A percentile compares a stretch with the other conserved stretches of the same genome.
Evolutionary conservation across 2,329 filamentous ascomycete genomes (phyloP).

Genomic region (Mycosphaerella sp.): DNA sequence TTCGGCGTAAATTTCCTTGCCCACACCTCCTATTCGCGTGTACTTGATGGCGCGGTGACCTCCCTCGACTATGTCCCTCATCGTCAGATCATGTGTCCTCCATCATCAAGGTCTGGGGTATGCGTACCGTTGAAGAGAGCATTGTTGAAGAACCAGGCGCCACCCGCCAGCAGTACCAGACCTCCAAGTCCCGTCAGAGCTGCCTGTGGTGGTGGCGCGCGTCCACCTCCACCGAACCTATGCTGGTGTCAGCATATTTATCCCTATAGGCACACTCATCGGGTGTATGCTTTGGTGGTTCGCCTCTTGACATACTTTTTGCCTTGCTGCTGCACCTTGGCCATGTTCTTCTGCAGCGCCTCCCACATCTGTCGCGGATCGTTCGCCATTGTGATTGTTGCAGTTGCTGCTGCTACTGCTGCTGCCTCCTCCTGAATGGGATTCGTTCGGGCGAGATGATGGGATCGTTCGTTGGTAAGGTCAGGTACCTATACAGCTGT

Average conservation of each 20-base stretch:
- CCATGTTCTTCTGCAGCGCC: slow-evolving; percentile 57
- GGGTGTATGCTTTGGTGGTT: neutral
- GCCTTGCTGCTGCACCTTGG: slow-evolving; percentile 43
- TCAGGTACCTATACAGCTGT: neutral
- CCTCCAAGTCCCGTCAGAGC: slow-evolving; percentile 50
- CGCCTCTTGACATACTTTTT: slow-evolving; percentile 29
- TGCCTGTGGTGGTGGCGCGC: slow-evolving; percentile 44
- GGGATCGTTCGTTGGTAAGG: neutral
- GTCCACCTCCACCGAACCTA: slow-evolving; percentile 46
- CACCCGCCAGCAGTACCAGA: slow-evolving; percentile 50
- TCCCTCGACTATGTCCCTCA: slow-evolving; percentile 63
- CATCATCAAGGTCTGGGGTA: neutral
- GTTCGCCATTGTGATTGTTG: slow-evolving; percentile 27
- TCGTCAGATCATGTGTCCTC: slow-evolving; percentile 5
- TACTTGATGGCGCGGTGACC: slow-evolving; percentile 99
- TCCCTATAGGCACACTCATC: neutral
- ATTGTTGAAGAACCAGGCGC: slow-evolving; percentile 53
- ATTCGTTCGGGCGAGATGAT: neutral
- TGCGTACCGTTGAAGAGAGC: slow-evolving; percentile 60
- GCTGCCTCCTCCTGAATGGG: neutral
- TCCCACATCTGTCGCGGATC: slow-evolving; percentile 62
- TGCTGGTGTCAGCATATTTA: slow-evolving; percentile 16
- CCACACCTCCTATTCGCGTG: slow-evolving; percentile 77
- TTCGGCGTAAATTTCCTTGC: slow-evolving; percentile 94
- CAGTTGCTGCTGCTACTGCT: neutral